phyloP scores from a whole-genome alignment of 192 early-diverging fungal species.

The Geosiphon pyriformis region DNA sequence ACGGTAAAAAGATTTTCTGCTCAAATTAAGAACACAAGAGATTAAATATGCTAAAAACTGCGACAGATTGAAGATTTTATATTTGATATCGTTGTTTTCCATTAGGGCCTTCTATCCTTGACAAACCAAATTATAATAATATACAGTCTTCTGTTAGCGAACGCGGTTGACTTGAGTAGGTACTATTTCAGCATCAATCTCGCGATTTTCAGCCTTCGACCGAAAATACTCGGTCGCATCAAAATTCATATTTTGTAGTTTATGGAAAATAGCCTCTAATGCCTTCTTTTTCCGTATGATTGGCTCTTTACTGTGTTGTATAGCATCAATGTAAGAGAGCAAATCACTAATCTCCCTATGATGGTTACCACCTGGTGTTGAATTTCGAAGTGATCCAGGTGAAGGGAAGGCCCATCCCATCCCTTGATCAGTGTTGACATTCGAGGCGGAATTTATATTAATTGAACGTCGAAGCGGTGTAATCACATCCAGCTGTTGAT shows the following conservation, averaged over 20 bases:
- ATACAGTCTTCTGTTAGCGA: too few species aligned
- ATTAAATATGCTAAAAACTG: too few species aligned
- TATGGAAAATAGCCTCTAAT: not conserved
- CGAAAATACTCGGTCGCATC: not conserved
- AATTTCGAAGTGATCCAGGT: not conserved
- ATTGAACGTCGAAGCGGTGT: not conserved
- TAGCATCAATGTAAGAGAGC: not conserved
- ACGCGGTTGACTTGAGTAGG: not conserved
- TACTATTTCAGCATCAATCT: not conserved
- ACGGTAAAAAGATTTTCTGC: too few species aligned
- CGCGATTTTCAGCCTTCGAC: not conserved
- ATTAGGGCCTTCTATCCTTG: too few species aligned
- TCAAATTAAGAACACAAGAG: too few species aligned
- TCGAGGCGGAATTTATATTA: not conserved
- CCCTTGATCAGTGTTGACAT: not conserved
- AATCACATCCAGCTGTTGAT: too few species aligned
- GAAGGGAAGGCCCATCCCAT: not conserved
- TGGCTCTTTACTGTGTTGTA: slow-evolving; percentile 7
- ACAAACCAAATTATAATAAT: too few species aligned
- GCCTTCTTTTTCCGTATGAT: not conserved
- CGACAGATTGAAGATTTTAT: too few species aligned
- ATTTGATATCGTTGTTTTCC: too few species aligned
- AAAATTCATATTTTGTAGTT: not conserved
- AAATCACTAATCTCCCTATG: not conserved
- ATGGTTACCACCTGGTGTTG: not conserved